Base-by-base conservation (phyloP, 352 stramenopile genomes). In the Phytophthora aleatoria region DNA sequence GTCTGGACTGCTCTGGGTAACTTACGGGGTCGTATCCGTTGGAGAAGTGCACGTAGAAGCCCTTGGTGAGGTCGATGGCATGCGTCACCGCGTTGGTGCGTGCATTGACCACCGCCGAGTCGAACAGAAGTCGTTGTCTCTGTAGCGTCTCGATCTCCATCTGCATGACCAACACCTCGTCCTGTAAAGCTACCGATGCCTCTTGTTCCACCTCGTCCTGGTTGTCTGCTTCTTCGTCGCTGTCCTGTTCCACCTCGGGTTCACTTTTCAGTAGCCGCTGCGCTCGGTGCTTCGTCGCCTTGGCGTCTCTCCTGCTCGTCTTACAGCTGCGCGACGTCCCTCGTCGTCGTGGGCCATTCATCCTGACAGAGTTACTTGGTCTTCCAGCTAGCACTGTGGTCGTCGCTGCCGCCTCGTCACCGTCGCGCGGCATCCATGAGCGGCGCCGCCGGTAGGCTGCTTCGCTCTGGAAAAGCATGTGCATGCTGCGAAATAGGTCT, bases 31-130 rank as follows among this genome's bases (percentile, higher is more conserved):
- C 44, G 30, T 77, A 85, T 1, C 80, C 80, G 12, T 71, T 68
- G 0, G 61, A 60, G 36, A 89, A 87, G 13, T 77, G 52, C 35
- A 64, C 45, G 69, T 85, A 87, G 42, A 87, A 89, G 16, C 59
- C 35, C 49, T 71, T 62, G 3, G 64, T 69, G 36, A 70, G 71
- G 20, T 69, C 61, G 11, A 79, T 65, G 11, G 77, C 77, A 41
- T 82, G 39, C 3, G 53, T 57, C 26, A 73, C 61, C 1, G 66
- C 79, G 35, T 82, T 79, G 15, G 36, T 45, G 11, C 61, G 64
- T 3, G 67, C 43, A 27, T 77, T 76, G 11, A 88, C 16, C 50
- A 70, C 52, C 3, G 53, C 56, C 11, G 76, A 74, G 49, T 77
- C 60, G 20, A 83, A n/a, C 10, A 86, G 53, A 30, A 69, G 47